These are phyloP conservation scores for Eleusine indica DNA, from an alignment of 176 grass and related monocot genomes.

Conservation along the genomic window DNA sequence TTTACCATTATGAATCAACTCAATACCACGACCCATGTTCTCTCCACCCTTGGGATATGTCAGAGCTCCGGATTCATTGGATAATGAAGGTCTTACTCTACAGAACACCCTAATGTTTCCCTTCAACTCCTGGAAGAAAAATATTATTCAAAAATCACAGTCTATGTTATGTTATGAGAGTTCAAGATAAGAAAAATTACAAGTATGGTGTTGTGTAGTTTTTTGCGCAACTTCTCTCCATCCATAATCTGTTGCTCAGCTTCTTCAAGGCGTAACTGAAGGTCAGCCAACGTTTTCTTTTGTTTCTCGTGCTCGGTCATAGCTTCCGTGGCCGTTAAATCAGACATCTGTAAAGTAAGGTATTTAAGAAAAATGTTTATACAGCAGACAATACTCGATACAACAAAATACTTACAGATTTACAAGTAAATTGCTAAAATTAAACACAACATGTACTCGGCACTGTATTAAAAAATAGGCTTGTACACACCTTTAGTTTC, in stretches of 20 bases:
- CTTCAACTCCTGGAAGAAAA: slow-evolving; percentile 73
- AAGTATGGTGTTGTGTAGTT: slow-evolving; percentile 85
- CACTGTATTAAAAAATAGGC: neutral
- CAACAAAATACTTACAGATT: neutral
- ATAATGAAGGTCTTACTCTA: slow-evolving; percentile 66
- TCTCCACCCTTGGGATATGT: slow-evolving; percentile 81
- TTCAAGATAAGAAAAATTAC: slow-evolving; percentile 32
- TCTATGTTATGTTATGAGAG: neutral
- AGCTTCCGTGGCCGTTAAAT: slow-evolving; percentile 62
- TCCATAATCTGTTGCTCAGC: slow-evolving; percentile 79
- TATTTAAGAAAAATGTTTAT: neutral
- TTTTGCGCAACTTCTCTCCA: slow-evolving; percentile 81
- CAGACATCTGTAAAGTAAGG: slow-evolving; percentile 47
- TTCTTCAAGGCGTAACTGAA: slow-evolving; percentile 60
- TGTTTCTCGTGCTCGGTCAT: slow-evolving; percentile 62
- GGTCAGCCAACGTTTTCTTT: slow-evolving; percentile 58
- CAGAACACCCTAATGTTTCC: slow-evolving; percentile 97
- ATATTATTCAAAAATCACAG: neutral
- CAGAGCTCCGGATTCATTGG: slow-evolving; percentile 61
- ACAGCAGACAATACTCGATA: neutral
- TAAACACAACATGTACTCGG: neutral
- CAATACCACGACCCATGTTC: slow-evolving; percentile 67
- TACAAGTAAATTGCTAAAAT: neutral
- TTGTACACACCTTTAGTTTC: slow-evolving; percentile 50
- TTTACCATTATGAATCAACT: slow-evolving; percentile 70